These are phyloP conservation scores for Friedmanniomyces endolithicus DNA, from an alignment of 495 filamentous ascomycete genomes.

Conservation along the genomic window DNA sequence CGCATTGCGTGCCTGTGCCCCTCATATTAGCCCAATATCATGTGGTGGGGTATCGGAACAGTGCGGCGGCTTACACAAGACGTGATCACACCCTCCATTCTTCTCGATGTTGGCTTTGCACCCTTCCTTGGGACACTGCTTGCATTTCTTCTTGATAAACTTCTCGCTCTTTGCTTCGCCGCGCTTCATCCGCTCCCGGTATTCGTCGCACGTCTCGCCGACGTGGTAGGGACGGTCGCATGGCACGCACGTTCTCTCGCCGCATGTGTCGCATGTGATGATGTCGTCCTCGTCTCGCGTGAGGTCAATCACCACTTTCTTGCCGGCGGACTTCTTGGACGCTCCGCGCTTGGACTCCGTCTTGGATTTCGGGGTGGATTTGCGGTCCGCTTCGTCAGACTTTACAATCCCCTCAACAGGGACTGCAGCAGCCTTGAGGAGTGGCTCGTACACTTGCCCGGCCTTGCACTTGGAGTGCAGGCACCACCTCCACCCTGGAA, in stretches of 20 bases:
- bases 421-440: neutral
- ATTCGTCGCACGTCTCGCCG: slow-evolving; percentile 29
- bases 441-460: slow-evolving; percentile 7
- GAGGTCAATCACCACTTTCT: neutral
- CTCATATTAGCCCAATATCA: neutral
- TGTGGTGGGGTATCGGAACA: too few species aligned
- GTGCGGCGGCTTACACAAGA: slow-evolving; percentile 10
- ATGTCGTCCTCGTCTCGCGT: slow-evolving; percentile 3
- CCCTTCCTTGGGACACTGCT: slow-evolving; percentile 20
- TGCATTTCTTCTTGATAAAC: slow-evolving; percentile 15
- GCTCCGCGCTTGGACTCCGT: neutral
- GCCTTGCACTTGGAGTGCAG: slow-evolving; percentile 7
- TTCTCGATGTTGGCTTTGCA: slow-evolving; percentile 25
- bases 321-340: neutral
- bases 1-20: slow-evolving; percentile 2
- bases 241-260: slow-evolving; percentile 25
- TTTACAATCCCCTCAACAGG: neutral
- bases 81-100: slow-evolving; percentile 22
- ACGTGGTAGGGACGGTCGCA: slow-evolving; percentile 27
- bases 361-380: neutral
- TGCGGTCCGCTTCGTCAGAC: neutral
- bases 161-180: slow-evolving; percentile 17
- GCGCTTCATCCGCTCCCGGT: slow-evolving; percentile 14
- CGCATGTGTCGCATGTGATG: slow-evolving; percentile 27
- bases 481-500: slow-evolving; percentile 13